A percentile compares a stretch with the other conserved stretches of the same genome.
These are phyloP conservation scores for Orbilia ellipsospora DNA, from an alignment of 2,329 filamentous ascomycete genomes.

Conservation along the genomic window DNA sequence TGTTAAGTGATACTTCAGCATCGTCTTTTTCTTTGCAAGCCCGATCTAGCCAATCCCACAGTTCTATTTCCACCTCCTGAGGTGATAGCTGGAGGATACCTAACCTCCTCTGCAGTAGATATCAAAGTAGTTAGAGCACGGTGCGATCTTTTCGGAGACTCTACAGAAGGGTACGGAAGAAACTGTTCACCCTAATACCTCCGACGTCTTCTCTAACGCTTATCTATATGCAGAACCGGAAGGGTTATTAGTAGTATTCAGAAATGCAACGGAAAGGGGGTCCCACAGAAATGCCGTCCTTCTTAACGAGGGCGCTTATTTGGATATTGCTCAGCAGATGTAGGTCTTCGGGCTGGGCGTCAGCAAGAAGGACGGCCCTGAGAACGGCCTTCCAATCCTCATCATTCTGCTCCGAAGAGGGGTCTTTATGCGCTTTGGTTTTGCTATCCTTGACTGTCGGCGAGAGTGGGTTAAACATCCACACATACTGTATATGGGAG, in stretches of 20 bases:
- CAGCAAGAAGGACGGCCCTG: slow-evolving; percentile 42
- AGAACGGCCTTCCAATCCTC: slow-evolving; percentile 55
- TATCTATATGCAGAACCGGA: slow-evolving; percentile 18
- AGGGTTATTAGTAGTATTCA: neutral
- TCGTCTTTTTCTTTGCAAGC: slow-evolving; percentile 48
- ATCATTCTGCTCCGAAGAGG: slow-evolving; percentile 40
- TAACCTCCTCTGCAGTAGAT: slow-evolving; percentile 19
- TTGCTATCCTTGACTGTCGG: slow-evolving; percentile 48
- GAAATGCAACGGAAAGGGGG: too few species aligned
- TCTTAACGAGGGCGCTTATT: slow-evolving; percentile 44
- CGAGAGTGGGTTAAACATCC: too few species aligned
- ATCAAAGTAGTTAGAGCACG: neutral
- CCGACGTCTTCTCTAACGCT: slow-evolving; percentile 49
- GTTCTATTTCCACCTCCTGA: slow-evolving; percentile 50
- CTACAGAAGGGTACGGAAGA: neutral
- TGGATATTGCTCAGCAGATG: slow-evolving; percentile 36
- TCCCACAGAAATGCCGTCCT: slow-evolving; percentile 32
- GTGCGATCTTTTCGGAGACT: neutral
- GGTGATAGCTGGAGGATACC: slow-evolving; percentile 36
- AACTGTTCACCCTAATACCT: slow-evolving; percentile 31
- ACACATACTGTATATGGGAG: neutral
- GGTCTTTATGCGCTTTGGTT: slow-evolving; percentile 41
- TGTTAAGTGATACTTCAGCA: slow-evolving; percentile 6
- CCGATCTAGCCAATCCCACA: slow-evolving; percentile 50
- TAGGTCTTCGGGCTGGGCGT: slow-evolving; percentile 36